Conservation (phyloP, 1,284 basidiomycete genomes). For the Laetiporus sulphureus region DNA sequence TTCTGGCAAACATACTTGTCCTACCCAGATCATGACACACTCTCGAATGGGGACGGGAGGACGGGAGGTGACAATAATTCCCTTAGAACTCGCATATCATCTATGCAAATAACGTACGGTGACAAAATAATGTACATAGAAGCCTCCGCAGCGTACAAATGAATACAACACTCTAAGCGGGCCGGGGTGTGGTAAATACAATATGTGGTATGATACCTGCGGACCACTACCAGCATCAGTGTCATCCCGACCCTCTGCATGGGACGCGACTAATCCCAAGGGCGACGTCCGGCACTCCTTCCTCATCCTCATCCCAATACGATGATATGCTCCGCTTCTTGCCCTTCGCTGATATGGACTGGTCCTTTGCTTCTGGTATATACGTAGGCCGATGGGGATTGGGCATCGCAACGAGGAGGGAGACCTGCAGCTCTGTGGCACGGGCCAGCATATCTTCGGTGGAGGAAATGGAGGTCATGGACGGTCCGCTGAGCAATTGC, state of each 20-base stretch:
- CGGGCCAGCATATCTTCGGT: conserved; percentile 12
- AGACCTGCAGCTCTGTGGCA: conserved; percentile 35
- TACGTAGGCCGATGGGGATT: conserved; percentile 26
- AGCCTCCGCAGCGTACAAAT: no score
- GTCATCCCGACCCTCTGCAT: conserved; percentile 10
- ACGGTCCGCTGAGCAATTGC: conserved; percentile 1
- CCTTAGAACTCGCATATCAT: no score
- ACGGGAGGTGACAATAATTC: no score
- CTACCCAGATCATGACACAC: no score
- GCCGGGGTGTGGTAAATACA: no score
- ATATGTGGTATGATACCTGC: no score
- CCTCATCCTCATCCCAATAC: conserved; percentile 24
- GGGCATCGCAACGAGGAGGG: conserved; percentile 61
- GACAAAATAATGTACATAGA: no score
- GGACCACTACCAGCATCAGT: no score
- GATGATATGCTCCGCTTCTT: conserved; percentile 19
- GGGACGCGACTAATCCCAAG: conserved; percentile 36
- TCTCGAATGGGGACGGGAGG: no score
- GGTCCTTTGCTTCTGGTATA: conserved; percentile 7
- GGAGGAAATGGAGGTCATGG: conserved; percentile 9
- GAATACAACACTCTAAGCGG: no score
- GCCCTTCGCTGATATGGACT: conserved; percentile 18
- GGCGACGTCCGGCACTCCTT: conserved; percentile 39
- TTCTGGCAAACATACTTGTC: no score
- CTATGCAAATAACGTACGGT: no score